Base-by-base conservation (phyloP, 1,139 yeast species). In the Suhomyces chickasaworum region DNA sequence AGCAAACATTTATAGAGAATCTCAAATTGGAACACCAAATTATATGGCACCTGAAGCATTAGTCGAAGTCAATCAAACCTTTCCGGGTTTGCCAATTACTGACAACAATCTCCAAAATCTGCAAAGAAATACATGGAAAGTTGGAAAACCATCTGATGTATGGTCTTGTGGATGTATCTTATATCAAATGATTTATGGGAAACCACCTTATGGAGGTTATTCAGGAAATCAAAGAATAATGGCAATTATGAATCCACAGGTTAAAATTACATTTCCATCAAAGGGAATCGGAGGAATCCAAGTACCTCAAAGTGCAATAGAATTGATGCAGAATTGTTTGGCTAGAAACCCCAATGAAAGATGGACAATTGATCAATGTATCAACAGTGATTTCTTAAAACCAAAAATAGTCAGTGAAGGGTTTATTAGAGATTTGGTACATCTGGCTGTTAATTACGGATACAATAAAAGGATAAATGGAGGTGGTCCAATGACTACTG, bases 131-230 rank as follows among this genome's bases (percentile, higher is more conserved):
- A 82, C 85, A 46, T 86, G 95, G 95, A 88, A 83, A 62, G 96
- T 91, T 7, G 98, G 99, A 1, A 86, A 84, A 58, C 97, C 99
- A 0, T 87, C 98, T 1, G 99, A 93, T 69, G 84, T 95, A 10
- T 93, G 99, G 99, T 90, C 98, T 17, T 87, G 97, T 68, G 99
- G 99, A 0, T 90, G 99, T 64, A 93, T 93, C 5, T 75, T 93
- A 3, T 93, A 91, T 66, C 98, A 93, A 66, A 89, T 95, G 96
- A 80, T 91, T 3, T 93, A 93, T 60, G 97, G 97, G 0, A 79
- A 78, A 53, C 95, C 97, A 2, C 99, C 99, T 1, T 91, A 89
- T 69, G 96, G 90, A 0, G 76, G 78, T 1, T 89, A 81, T 57
- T 80, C 84, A 29, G 95, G 96, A 1, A 83, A 86, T 48, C 90